A percentile compares a stretch with the other conserved stretches of the same genome.
These are phyloP conservation scores for Trametopsis cervina DNA, from an alignment of 768 basidiomycete genomes.

Conservation along the genomic window DNA sequence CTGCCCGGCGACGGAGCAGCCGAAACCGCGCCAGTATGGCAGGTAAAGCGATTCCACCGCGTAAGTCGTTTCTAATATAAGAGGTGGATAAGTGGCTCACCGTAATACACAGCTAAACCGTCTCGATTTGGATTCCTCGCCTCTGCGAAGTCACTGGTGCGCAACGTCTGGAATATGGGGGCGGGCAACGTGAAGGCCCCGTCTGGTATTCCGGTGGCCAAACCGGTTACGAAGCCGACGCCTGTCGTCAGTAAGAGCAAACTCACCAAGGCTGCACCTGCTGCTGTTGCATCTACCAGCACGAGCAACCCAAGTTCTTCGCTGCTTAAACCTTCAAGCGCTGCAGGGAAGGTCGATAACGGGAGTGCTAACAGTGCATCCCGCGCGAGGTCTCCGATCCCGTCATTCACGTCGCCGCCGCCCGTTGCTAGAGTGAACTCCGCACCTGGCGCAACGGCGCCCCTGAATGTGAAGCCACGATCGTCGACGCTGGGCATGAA, in stretches of 20 bases:
- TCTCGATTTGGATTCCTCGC: constrained; percentile 66
- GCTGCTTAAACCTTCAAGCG: not conserved
- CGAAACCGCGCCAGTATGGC: constrained; percentile 38
- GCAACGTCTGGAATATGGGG: constrained; percentile 67
- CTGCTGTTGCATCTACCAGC: not conserved
- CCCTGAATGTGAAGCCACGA: constrained; percentile 1
- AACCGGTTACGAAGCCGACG: constrained; percentile 16
- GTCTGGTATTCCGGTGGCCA: constrained; percentile 24
- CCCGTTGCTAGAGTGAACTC: constrained; percentile 5
- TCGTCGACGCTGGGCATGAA: not conserved
- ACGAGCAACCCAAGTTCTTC: constrained; percentile 7
- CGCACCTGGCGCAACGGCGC: not conserved
- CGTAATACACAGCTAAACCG: constrained; percentile 34
- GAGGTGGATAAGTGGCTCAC: constrained; percentile 5
- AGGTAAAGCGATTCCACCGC: constrained; percentile 20
- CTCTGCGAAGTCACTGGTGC: constrained; percentile 61
- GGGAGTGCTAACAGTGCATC: not conserved
- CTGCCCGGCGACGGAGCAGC: constrained; percentile 66
- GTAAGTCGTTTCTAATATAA: constrained; percentile 26
- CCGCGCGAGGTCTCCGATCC: constrained; percentile 20
- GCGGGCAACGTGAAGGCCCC: constrained; percentile 23
- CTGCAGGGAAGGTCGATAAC: not conserved
- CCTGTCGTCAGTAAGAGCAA: not conserved
- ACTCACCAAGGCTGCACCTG: not conserved
- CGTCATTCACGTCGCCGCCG: constrained; percentile 17